Evolutionary conservation across 2,329 filamentous ascomycete species (phyloP).

Genomic region (Aureobasidium pullulans): DNA sequence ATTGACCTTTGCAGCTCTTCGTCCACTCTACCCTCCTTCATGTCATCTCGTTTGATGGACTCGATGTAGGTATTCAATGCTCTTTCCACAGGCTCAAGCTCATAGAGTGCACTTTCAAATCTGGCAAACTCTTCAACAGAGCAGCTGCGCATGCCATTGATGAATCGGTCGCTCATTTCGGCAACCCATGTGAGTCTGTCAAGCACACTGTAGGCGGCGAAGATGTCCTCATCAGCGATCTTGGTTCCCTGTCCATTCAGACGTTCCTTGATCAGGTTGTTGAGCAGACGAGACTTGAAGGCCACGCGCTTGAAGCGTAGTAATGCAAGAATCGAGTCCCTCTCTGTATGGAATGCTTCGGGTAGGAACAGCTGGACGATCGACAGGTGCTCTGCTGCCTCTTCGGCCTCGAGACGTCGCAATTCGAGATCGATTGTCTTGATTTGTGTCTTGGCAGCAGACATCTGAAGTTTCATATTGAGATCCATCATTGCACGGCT

Average conservation of each 20-base stretch:
- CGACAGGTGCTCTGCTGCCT: conserved; percentile 77
- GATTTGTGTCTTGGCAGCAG: conserved; percentile 82
- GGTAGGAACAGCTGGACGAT: conserved; percentile 87
- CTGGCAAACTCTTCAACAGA: conserved; percentile 68
- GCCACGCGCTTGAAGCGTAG: conserved; percentile 79
- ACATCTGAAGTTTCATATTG: conserved; percentile 87
- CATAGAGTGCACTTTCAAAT: conserved; percentile 74
- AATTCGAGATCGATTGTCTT: conserved; percentile 93
- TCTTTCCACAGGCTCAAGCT: conserved; percentile 85
- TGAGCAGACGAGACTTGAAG: conserved; percentile 79
- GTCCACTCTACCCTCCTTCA: conserved; percentile 77
- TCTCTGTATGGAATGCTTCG: conserved; percentile 71
- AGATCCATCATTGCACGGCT: conserved; percentile 95
- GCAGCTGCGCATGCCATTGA: conserved; percentile 71
- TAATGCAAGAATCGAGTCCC: conserved; percentile 80
- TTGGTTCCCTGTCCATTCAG: conserved; percentile 60
- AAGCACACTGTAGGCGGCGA: conserved; percentile 71
- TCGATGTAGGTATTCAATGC: conserved; percentile 86
- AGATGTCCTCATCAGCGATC: conserved; percentile 68
- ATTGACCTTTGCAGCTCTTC: conserved; percentile 74
- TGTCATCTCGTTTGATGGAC: conserved; percentile 69
- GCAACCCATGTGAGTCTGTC: conserved; percentile 82
- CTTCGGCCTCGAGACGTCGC: conserved; percentile 76
- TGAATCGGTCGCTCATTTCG: conserved; percentile 76
- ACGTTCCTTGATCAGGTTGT: conserved; percentile 70